Conservation (phyloP, 768 basidiomycete genomes). For the Jaapia argillacea region DNA sequence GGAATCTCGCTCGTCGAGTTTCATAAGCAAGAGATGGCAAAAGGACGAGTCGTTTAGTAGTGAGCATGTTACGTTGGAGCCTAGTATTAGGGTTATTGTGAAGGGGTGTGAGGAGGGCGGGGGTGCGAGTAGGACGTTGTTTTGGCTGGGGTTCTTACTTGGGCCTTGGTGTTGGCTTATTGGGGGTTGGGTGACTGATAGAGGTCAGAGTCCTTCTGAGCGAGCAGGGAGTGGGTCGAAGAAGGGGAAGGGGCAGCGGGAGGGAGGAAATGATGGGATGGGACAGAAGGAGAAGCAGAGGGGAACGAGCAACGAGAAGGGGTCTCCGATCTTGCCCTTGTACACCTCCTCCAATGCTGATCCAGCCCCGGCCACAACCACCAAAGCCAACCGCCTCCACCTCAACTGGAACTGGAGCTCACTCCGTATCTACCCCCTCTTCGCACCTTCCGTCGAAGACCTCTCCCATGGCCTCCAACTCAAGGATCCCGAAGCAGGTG, state of each 20-base stretch:
- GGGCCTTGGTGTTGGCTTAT: conserved; percentile 70
- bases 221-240: too few species aligned
- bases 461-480: conserved; percentile 9
- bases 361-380: too few species aligned
- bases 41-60: background rate
- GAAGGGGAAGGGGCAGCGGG: conserved; percentile 18
- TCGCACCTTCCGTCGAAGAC: conserved; percentile 2
- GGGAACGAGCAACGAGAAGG: too few species aligned
- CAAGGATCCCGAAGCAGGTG: too few species aligned
- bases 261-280: conserved; percentile 10
- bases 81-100: too few species aligned
- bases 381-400: conserved; percentile 18
- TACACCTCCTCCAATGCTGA: too few species aligned
- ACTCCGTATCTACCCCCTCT: conserved; percentile 6
- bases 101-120: too few species aligned
- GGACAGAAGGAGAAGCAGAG: too few species aligned
- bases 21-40: background rate
- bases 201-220: conserved; percentile 13
- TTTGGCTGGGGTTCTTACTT: conserved; percentile 59
- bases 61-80: background rate
- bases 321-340: too few species aligned
- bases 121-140: conserved; percentile 42
- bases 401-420: conserved; percentile 12
- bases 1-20: background rate
- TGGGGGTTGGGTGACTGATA: conserved; percentile 54